Base-by-base conservation (phyloP, 2,329 filamentous ascomycete species). In the Cytospora mali region DNA sequence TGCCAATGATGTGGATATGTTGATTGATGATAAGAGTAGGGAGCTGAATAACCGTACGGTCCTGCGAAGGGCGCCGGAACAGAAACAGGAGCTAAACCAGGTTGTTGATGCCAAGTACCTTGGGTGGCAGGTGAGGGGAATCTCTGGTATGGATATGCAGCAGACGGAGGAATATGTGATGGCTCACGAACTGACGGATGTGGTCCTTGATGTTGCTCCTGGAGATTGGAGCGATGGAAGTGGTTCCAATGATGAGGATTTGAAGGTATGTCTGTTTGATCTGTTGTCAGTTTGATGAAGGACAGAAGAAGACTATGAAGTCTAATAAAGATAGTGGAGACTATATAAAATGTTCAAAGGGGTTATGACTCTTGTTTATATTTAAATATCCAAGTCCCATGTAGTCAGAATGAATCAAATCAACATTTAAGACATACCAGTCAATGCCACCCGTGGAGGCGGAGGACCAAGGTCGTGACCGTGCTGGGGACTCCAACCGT, bases 361-460 rank as follows among this genome's bases (percentile, higher is more conserved):
- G 4, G 9, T 29, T 27, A 18, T 60, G 56, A 60, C 60, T 58
- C 35, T 48, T 35, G 4, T 3, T n/a, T 23, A 9, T 21, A 39
- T 14, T 16, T 14, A 28, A 50, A 54, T 35, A 58, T n/a, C 23
- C 35, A 6, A 3, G 11, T n/a, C 2, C n/a, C 2, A 6, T 6
- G 35, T 35, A 57, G 33, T 18, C 21, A 10, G 11, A 18, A 49
- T 35, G 55, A 28, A 16, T 11, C 14, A 7, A 16, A 9, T 16
- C 14, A 52, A 14, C 28, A 28, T 14, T 42, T 18, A 16, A 14
- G 42, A 56, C 55, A 55, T 29, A 59, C 60, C 29, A 54, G 39
- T 62, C 51, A 64, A 9, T 18, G 16, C n/a, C 9, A 23, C 13
- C 3, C 6, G 54, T 14, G n/a, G 48, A 28, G 48, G 51, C 6